Base-by-base conservation (phyloP, 192 early-diverging fungal genomes). In the Mortierella antarctica region DNA sequence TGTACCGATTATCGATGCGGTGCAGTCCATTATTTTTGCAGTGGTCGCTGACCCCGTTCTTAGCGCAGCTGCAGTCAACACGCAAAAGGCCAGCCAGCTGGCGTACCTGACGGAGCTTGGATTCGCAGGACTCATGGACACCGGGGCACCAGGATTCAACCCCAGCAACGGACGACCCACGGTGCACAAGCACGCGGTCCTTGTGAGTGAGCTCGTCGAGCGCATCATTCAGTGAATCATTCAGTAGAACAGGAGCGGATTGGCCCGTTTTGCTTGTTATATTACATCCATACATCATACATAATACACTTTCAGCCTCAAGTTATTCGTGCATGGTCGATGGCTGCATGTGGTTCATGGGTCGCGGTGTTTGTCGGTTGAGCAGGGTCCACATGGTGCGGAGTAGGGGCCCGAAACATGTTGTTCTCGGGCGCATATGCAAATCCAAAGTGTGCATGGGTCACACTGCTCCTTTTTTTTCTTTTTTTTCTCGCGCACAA, bases 1-100 rank as follows among this genome's bases (percentile, higher is more conserved):
- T 4, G 82, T 89, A 7, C 87, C 87, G 9, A 88, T 93, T 48
- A 84, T 93, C 14, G 90, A 93, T 52, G 83, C 90, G 7, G 88
- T 94, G n/a, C 91, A 95, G 70, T 82, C 87, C 0, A 94, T 95
- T 56, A 74, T 94, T 13, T 86, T 90, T 50, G 89, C 91, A 6
- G 91, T 92, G 51, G 86, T 90, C 31, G 84, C 86, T 18, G 86
- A 86, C 45, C 71, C 84, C 15, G 72, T 77, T 18, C 82, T 86
- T 46, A 71, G 69, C 48, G 62, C 56, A 7, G 74, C 77, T 10
- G 72, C 75, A 4, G 58, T 74, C 46, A 83, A 62, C 14, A 83
- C 73, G 10, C 80, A 84, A 51, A 69, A 71, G 31, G 69, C 74
- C 9, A 84, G 73, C 56, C 84, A 89, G 54, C 79, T 81, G 42